Base-by-base conservation (phyloP, 352 stramenopile species). In the Pilasporangium apinafurcum region DNA sequence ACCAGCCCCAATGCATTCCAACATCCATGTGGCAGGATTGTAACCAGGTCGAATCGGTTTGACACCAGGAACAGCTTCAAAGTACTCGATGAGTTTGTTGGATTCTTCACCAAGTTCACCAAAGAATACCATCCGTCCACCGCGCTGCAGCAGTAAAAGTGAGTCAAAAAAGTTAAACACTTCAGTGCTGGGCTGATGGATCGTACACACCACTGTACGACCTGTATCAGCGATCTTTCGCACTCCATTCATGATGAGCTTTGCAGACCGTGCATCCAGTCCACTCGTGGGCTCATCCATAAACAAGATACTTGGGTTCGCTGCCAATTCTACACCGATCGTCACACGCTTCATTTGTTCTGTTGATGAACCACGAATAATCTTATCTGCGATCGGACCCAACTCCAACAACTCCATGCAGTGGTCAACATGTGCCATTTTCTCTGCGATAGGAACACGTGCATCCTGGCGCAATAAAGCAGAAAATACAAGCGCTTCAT, bases 1-100 rank as follows among this genome's bases (percentile, higher is more conserved):
- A 28, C 68, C 78, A 13, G 62, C 70, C 0, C 70, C 68, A 87
- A 84, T 83, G 26, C 59, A 76, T 44, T 88, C 72, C 1, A 96
- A 57, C 81, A 95, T 95, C 85, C 84, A 96, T n/a, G 85, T 95
- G 5, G 83, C 80, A 3, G 87, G 87, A 49, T 96, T 96, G 46
- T 88, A 82, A 83, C 80, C 80, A 85, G 45, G 84, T n/a, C 50
- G 53, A 41, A 95, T 90, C 14, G 46, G 55, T 8, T 14, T 37
- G n/a, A 69, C 59, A 2, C 39, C 51, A 2, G 61, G 58, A 4
- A 62, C 57, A 1, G 53, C 42, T 40, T 74, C 48, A 32, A 80
- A 74, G 52, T 77, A 77, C 18, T 68, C 44, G 26, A 80, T 70
- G 17, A 81, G 39, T 5, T 59, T 69, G 22, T 44, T 56, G 1